Evolutionary conservation across 1,284 basidiomycete genomes (phyloP).

Genomic region (Abortiporus biennis): DNA sequence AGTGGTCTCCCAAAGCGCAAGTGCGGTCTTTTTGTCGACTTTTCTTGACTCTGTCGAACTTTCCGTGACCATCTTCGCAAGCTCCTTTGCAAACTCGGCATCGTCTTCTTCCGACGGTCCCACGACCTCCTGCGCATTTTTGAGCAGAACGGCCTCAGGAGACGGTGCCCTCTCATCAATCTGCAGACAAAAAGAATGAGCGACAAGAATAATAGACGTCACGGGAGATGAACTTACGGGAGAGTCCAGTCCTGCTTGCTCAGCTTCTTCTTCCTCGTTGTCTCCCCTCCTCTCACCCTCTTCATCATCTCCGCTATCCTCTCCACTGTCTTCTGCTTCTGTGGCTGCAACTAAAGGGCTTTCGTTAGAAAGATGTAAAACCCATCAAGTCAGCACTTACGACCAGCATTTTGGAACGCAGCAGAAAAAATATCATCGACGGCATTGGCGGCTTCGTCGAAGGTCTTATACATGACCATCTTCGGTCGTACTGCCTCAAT

Average conservation of each 20-base stretch:
- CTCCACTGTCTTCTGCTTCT: slow-evolving; percentile 60
- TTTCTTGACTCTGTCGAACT: slow-evolving; percentile 78
- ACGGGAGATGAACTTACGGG: slow-evolving; percentile 34
- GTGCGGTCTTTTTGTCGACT: slow-evolving; percentile 77
- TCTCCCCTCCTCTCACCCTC: slow-evolving; percentile 46
- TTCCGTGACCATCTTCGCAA: slow-evolving; percentile 92
- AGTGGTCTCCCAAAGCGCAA: slow-evolving; percentile 83
- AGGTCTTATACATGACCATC: slow-evolving; percentile 57
- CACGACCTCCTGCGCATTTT: slow-evolving; percentile 57
- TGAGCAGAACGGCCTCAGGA: slow-evolving; percentile 70
- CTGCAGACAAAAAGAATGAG: no score
- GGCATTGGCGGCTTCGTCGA: slow-evolving; percentile 80
- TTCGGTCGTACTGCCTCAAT: slow-evolving; percentile 87
- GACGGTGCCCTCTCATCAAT: slow-evolving; percentile 63
- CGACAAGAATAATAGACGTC: no score
- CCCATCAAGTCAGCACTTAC: slow-evolving; percentile 28
- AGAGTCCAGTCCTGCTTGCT: slow-evolving; percentile 38
- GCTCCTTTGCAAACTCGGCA: slow-evolving; percentile 90
- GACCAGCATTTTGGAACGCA: slow-evolving; percentile 52
- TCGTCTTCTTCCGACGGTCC: slow-evolving; percentile 85
- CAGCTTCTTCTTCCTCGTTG: slow-evolving; percentile 54
- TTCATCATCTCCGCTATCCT: slow-evolving; percentile 53
- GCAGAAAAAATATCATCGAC: slow-evolving; percentile 85
- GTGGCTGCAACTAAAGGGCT: slow-evolving; percentile 22
- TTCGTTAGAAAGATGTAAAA: not conserved